Conservation (phyloP, 2,329 filamentous ascomycete species). For the Neopestalotiopsis sp. region DNA sequence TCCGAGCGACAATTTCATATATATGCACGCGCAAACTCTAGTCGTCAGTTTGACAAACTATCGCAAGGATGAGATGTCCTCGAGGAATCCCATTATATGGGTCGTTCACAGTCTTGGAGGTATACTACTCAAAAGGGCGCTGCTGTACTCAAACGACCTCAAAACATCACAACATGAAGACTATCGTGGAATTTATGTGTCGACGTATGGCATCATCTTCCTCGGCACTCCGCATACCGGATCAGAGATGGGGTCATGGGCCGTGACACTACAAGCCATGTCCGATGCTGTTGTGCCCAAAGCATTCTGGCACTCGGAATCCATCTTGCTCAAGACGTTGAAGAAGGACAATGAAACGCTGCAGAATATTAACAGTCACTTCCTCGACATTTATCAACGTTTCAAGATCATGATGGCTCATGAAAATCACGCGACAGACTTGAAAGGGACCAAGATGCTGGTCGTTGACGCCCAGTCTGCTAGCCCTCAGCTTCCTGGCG, state of each 20-base stretch:
- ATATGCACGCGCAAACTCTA: slow-evolving; percentile 74
- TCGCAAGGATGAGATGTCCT: slow-evolving; percentile 61
- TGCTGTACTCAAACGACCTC: slow-evolving; percentile 71
- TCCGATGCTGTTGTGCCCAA: slow-evolving; percentile 68
- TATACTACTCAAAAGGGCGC: slow-evolving; percentile 72
- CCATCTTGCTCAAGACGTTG: slow-evolving; percentile 72
- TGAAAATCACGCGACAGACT: slow-evolving; percentile 73
- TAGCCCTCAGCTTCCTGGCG: slow-evolving; percentile 71
- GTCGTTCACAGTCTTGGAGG: slow-evolving; percentile 78
- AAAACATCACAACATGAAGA: slow-evolving; percentile 65
- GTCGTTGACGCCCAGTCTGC: slow-evolving; percentile 76
- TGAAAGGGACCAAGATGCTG: slow-evolving; percentile 66
- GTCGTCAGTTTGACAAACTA: slow-evolving; percentile 67
- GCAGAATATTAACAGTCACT: slow-evolving; percentile 75
- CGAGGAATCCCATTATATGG: slow-evolving; percentile 74
- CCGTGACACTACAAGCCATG: slow-evolving; percentile 70
- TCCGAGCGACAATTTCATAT: slow-evolving; percentile 70
- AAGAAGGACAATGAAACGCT: slow-evolving; percentile 76
- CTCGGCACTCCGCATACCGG: slow-evolving; percentile 79
- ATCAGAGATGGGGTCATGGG: slow-evolving; percentile 72
- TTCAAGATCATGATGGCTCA: slow-evolving; percentile 81
- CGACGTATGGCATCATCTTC: slow-evolving; percentile 78
- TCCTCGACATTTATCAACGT: slow-evolving; percentile 72
- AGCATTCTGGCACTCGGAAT: slow-evolving; percentile 70
- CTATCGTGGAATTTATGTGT: slow-evolving; percentile 72